Evolutionary conservation across 768 basidiomycete genomes (phyloP), one percentile per base, ranked within the genome.

Genomic region (Hygrophorus pudorinus): DNA sequence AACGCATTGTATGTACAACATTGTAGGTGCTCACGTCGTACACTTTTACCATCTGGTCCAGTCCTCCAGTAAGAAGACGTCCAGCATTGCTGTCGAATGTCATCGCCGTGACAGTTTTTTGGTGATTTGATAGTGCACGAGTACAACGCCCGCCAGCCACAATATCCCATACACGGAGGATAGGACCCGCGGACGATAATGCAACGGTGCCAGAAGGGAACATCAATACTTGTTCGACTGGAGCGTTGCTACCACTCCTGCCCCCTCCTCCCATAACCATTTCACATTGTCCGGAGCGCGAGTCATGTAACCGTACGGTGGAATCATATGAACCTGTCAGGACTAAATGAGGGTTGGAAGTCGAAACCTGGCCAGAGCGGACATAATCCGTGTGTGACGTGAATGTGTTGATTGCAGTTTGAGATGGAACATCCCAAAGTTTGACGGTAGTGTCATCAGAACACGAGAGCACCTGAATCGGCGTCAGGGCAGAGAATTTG

Each of bases 41-140:
- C 28, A 97, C 93, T 65, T 99, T 99, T 46, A 98, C 89, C 85
- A 99, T 86, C 53, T 94, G 92, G 60, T 99, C 96, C 49, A 99
- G 68, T 34, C 87, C 80, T 24, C 91, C 96, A 0, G 89, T 90
- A 37, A 99, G 68, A 2, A 98, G 72, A 30, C 92, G 76, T 51
- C 78, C 76, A 20, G 85, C 79, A 40, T 69, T 73, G 24, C 83
- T 57, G 57, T 90, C 82, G 61, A 93, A 90, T 1, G 89, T 68
- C 34, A 96, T 71, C 12, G 89, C 76, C 0, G 94, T 98, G 45
- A 99, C 78, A 2, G 96, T 92, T 67, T 99, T 99, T 65, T 98
- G 94, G 59, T 99, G 96, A 65, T 98, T 98, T 29, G 91, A 94
- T 50, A 98, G 59, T 8, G 96, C 94, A 38, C 86, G 77, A 2